Evolutionary conservation across 2,329 filamentous ascomycete species (phyloP), one percentile per base, ranked within the genome.

Genomic region (Stachybotrys chartarum): DNA sequence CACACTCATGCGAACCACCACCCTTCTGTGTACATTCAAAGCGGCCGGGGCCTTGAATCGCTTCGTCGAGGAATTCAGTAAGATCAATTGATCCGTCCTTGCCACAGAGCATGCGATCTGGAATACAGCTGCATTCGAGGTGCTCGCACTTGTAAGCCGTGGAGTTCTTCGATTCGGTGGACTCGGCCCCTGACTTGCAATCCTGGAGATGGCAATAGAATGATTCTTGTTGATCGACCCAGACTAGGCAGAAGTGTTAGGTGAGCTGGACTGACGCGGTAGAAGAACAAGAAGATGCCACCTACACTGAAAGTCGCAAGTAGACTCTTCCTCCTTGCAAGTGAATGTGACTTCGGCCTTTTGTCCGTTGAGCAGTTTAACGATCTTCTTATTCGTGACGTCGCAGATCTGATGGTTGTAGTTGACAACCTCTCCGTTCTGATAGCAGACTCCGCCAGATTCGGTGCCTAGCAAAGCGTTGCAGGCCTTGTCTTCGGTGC

Each of bases 351-450:
- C 94, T 71, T 99, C 89, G 0, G 94, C 92, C 56, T 90, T 88
- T 72, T 91, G 84, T 49, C 88, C 86, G 64, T 91, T 89, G 51
- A 99, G 80, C 67, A 93, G 85, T 59, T 92, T 85, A 55, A 93
- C 78, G 66, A 99, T 99, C 77, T 96, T 94, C 71, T 85, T 83
- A 75, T 99, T 99, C 55, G 92, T 97, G 61, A 99, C 94, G 71
- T 95, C 90, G 74, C 94, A 99, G 76, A 96, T 94, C 74, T 99
- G 95, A 74, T 91, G 93, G 76, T 97, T 99, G 73, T 95, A 85
- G 64, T 94, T 91, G 59, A 97, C 87, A 11, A 95, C 87, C 62
- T 96, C 84, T 50, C 93, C 93, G 62, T 93, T 87, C 66, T 90
- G 87, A 70, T 97, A 97, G 75, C 94, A 99, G 11, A 96, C 86